Evolutionary conservation across 352 stramenopile species (phyloP), one percentile per base, ranked within the genome.

Genomic region (Paralagenidium karlingii): DNA sequence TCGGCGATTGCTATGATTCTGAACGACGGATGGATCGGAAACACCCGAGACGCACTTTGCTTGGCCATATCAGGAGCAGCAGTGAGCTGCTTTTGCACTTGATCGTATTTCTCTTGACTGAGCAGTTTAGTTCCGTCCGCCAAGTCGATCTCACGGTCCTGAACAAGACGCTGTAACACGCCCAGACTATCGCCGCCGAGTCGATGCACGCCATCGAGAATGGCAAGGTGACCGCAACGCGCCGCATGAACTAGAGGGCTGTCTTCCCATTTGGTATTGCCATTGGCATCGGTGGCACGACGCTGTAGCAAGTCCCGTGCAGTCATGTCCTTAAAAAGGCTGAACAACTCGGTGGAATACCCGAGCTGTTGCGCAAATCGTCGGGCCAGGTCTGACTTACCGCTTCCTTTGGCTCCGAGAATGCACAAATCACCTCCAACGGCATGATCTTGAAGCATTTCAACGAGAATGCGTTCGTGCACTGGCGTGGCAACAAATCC

Each of bases 201-300:
- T 10, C 91, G 94, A 40, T 98, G 86, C 7, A 97, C 68, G 15
- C 91, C 91, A 68, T 98, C 94, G 3, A 98, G 49, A 29, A 98
- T 73, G 0, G 73, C 70, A 3, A 94, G 47, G 39, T 84, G 64
- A 1, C 92, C 94, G 22, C 76, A 59, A 12, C 76, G 48, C 34
- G 89, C 88, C 5, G 92, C 89, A 44, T 82, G 66, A 15, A 96
- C 79, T 3, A 98, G 54, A 8, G 90, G 87, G 31, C 84, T 96
- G 38, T 96, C 70, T 49, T 89, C 75, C 94, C 94, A 98, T 11
- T 47, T 66, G 8, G 91, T 98, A 34, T 96, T 82, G 3, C 88
- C 89, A 8, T 60, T 50, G 5, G 62, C 57, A 39, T 95, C 82
- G 1, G 89, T 98, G 8, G 61, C 79, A 8, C 92, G 79, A 29